A percentile compares a stretch with the other conserved stretches of the same genome.
phyloP scores from a whole-genome alignment of 2,329 filamentous ascomycete genomes.

The Fusarium citri region DNA sequence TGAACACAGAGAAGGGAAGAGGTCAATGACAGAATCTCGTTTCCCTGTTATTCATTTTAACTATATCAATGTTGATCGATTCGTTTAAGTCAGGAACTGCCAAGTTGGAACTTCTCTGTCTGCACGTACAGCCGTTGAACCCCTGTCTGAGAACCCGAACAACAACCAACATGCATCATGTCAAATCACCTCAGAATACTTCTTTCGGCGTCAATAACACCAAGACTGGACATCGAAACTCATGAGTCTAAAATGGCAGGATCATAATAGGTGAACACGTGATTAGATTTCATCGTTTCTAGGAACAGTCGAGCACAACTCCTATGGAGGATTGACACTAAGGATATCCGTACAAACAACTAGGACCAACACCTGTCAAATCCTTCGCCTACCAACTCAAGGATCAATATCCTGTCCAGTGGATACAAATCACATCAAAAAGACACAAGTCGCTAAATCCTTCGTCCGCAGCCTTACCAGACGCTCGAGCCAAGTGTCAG shows the following conservation, averaged over 20 bases:
- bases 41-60: rapidly evolving
- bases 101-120: not conserved
- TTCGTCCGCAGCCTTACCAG: not conserved
- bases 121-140: not conserved
- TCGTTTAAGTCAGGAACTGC: not conserved
- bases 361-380: not conserved
- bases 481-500: constrained; percentile 13
- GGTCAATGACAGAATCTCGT: not conserved
- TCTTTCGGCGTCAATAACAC: not conserved
- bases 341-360: not conserved
- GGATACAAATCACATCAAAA: constrained; percentile 7
- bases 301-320: not conserved
- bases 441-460: constrained; percentile 7
- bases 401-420: not conserved
- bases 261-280: not conserved
- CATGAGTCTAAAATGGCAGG: not conserved
- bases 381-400: not conserved
- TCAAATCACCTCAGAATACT: not conserved
- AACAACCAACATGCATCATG: not conserved
- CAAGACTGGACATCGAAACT: not conserved
- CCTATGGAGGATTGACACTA: not conserved
- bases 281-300: not conserved
- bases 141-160: not conserved
- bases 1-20: not conserved
- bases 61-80: not conserved